These are phyloP conservation scores for Penicillium sp. DNA, from an alignment of 2,329 filamentous ascomycete genomes.

Conservation along the genomic window DNA sequence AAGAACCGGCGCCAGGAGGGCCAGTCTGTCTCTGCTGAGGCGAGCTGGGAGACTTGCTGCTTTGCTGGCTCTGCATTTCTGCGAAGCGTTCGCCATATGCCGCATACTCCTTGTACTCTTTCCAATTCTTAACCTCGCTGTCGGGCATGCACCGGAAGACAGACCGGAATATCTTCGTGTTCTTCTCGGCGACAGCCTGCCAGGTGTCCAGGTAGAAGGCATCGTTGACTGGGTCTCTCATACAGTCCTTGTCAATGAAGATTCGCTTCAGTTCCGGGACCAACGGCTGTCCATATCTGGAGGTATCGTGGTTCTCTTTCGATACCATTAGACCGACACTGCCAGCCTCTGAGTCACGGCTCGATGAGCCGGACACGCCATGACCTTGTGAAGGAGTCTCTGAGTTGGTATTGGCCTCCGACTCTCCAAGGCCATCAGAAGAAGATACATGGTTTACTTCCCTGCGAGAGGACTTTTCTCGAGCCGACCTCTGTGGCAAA, in stretches of 20 bases:
- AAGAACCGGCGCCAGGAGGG: conserved; percentile 36
- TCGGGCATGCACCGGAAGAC: conserved; percentile 98
- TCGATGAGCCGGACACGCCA: conserved; percentile 65
- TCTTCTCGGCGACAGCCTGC: conserved; percentile 84
- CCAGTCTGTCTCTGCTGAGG: conserved; percentile 44
- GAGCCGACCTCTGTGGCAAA: conserved; percentile 36
- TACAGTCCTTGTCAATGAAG: conserved; percentile 81
- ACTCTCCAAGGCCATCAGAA: conserved; percentile 17
- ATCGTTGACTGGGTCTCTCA: conserved; percentile 82
- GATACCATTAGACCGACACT: conserved; percentile 64
- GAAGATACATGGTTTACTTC: conserved; percentile 19
- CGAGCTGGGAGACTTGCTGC: conserved; percentile 48
- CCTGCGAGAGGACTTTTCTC: conserved; percentile 16
- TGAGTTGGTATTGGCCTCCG: conserved; percentile 22
- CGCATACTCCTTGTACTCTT: conserved; percentile 81
- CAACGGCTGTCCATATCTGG: conserved; percentile 48
- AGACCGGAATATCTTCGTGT: conserved; percentile 87
- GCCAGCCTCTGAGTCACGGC: conserved; percentile 81
- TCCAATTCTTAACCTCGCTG: conserved; percentile 88
- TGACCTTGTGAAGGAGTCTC: conserved; percentile 38
- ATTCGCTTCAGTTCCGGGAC: conserved; percentile 68
- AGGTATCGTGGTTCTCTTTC: conserved; percentile 48
- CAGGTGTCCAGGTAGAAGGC: conserved; percentile 84
- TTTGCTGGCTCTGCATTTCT: conserved; percentile 58
- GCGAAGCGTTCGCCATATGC: conserved; percentile 76